Evolutionary conservation across 2,329 filamentous ascomycete genomes (phyloP).

Genomic region (Fusarium duplospermum): DNA sequence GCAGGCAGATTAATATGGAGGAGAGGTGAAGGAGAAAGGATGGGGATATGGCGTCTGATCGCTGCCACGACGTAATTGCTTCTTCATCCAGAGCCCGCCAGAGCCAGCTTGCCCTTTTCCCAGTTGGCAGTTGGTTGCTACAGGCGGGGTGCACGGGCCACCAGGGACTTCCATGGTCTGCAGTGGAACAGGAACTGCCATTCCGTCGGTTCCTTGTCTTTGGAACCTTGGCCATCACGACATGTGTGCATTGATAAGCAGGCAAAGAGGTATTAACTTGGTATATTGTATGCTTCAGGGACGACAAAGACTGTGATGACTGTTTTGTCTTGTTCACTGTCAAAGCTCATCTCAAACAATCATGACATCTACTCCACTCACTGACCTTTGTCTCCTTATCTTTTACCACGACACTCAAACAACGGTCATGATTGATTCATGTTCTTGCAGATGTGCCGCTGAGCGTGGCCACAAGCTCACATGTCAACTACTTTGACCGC

Average conservation of each 20-base stretch:
- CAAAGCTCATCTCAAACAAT: not conserved
- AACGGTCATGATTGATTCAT: not conserved
- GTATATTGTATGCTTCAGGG: not conserved
- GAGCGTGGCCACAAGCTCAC: not conserved
- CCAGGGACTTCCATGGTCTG: constrained; percentile 12
- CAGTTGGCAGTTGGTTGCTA: constrained; percentile 28
- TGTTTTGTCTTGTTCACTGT: not conserved
- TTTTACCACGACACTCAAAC: not conserved
- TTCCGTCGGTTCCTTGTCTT: constrained; percentile 11
- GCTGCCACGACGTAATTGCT: constrained; percentile 39
- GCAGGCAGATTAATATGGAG: constrained; percentile 22
- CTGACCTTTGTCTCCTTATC: not conserved
- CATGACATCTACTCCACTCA: not conserved
- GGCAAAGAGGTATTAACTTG: constrained; percentile 1
- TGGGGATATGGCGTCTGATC: constrained; percentile 23
- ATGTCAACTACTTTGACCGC: constrained; percentile 4
- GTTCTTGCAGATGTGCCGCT: not conserved
- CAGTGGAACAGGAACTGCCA: constrained; percentile 8
- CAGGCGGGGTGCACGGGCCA: constrained; percentile 33
- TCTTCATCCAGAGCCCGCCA: constrained; percentile 11
- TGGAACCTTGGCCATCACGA: constrained; percentile 11
- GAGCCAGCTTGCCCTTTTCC: constrained; percentile 29
- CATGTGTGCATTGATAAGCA: constrained; percentile 29
- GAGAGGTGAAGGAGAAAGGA: constrained; percentile 26
- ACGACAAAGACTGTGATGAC: not conserved